Base-by-base conservation (phyloP, 2,329 filamentous ascomycete species). In the Talaromyces sp. region DNA sequence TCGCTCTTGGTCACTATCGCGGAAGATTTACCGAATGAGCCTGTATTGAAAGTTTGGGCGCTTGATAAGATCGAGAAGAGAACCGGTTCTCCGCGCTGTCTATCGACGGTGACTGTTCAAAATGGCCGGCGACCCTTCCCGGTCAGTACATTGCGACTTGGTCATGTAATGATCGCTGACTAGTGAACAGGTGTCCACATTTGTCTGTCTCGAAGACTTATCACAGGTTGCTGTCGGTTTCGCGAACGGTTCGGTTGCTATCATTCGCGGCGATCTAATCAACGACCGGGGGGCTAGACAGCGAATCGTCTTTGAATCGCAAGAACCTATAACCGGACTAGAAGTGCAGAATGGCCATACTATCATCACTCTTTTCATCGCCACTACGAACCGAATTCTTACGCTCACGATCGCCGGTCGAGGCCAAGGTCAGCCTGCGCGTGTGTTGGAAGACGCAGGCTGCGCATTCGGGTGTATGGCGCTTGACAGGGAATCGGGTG, bases 381-480 rank as follows among this genome's bases (percentile, higher is more conserved):
- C 93, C 3, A 99, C 95, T 0, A 97, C 93, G 0, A 89, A 87
- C 33, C 87, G 92, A 50, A 92, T 99, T 62, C 80, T 96, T 67
- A 96, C 92, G 63, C 81, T 99, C 54, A 86, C 91, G 2, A 91
- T 98, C 66, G 91, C 92, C 9, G 92, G 92, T 25, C 89, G 90
- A 74, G 93, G 93, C 0, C 93, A 97, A 75, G 92, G 93, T 16
- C 89, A 96, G 68, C 90, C 93, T 4, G 90, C 93, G 3, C 89
- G 93, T 67, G 91, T 91, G 0, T 82, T 98, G 18, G 95, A 98
- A 73, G 93, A 98, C 71, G 83, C 86, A 18, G 95, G 95, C 1
- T 98, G 93, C 71, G 93, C 86, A 11, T 86, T 96, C n/a, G 93
- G 92, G 0, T 99, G 96, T 75, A 96, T 99, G 91, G 90, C 92